Evolutionary conservation across 805 yeast genomes (phyloP).

Genomic region (Vanderwaltozyma tropicalis): DNA sequence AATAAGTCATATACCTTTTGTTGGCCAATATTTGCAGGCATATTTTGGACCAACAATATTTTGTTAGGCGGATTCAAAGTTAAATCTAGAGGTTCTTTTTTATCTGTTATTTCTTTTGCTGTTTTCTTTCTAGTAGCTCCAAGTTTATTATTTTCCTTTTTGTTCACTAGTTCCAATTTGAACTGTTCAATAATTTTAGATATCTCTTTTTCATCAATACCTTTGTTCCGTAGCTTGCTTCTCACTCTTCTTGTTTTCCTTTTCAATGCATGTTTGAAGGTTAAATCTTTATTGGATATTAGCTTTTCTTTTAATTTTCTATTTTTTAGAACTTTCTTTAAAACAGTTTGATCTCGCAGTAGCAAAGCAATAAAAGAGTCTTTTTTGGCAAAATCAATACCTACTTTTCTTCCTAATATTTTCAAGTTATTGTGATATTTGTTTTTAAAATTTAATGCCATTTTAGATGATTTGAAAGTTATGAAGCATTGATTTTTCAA

Average conservation of each 20-base stretch:
- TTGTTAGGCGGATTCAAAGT: constrained; percentile 54
- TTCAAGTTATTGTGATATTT: constrained; percentile 6
- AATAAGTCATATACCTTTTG: constrained; percentile 39
- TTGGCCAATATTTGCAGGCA: constrained; percentile 37
- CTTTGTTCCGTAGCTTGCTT: constrained; percentile 13
- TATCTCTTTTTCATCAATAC: constrained; percentile 9
- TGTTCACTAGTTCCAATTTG: not conserved
- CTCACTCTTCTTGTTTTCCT: constrained; percentile 21
- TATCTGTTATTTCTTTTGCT: constrained; percentile 4
- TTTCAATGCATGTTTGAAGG: constrained; percentile 6
- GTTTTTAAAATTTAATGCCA: constrained; percentile 10
- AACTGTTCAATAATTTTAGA: constrained; percentile 3
- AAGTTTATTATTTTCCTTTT: not conserved
- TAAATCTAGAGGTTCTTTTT: constrained; percentile 7
- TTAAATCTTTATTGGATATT: constrained; percentile 1
- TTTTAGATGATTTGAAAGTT: constrained; percentile 12
- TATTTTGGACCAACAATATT: constrained; percentile 52
- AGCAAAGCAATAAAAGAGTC: constrained; percentile 17
- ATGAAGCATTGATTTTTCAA: constrained; percentile 17
- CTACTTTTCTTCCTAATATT: constrained; percentile 13
- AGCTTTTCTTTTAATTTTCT: constrained; percentile 3
- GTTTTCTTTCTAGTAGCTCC: constrained; percentile 1
- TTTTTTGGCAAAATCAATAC: constrained; percentile 14
- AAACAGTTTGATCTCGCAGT: constrained; percentile 1
- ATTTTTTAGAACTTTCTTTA: constrained; percentile 7